Evolutionary conservation across 192 early-diverging fungal species (phyloP).

Genomic region (Spizellomyces punctatus): DNA sequence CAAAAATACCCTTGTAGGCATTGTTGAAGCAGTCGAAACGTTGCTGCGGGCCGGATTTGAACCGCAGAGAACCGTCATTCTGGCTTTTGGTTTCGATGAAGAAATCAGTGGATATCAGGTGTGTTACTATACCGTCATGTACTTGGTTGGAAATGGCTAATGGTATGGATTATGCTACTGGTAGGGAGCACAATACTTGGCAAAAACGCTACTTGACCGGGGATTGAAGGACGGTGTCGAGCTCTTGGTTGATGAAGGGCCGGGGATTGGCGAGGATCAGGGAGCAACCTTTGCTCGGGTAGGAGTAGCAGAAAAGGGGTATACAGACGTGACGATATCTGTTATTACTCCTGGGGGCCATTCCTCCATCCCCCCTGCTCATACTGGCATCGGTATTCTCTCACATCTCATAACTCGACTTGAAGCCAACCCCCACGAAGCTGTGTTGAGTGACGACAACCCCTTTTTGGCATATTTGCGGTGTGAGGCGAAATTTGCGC

Average conservation of each 20-base stretch:
- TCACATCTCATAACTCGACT: slow-evolving; percentile 24
- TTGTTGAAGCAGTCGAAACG: slow-evolving; percentile 38
- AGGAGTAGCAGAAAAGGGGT: slow-evolving; percentile 40
- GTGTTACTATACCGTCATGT: neutral
- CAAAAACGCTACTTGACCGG: slow-evolving; percentile 4
- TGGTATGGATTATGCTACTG: neutral
- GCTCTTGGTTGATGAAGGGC: slow-evolving; percentile 47
- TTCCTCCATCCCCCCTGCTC: slow-evolving; percentile 44
- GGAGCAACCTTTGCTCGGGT: slow-evolving; percentile 31
- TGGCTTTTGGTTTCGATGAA: slow-evolving; percentile 49
- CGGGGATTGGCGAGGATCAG: slow-evolving; percentile 3
- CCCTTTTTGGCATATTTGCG: slow-evolving; percentile 30
- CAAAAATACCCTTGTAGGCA: slow-evolving; percentile 30
- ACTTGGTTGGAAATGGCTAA: neutral
- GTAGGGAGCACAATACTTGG: slow-evolving; percentile 20
- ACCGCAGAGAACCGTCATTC: slow-evolving; percentile 29
- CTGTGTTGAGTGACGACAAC: slow-evolving; percentile 22
- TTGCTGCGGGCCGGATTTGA: slow-evolving; percentile 30
- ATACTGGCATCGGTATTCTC: slow-evolving; percentile 43
- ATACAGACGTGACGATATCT: slow-evolving; percentile 29
- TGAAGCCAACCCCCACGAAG: slow-evolving; percentile 25
- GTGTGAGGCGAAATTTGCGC: slow-evolving; percentile 32
- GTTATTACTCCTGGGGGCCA: slow-evolving; percentile 42
- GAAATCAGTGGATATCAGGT: slow-evolving; percentile 41
- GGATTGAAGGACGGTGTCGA: slow-evolving; percentile 25